Evolutionary conservation across 2,329 filamentous ascomycete species (phyloP).

Genomic region (Cephalotrichum gorgonifer): DNA sequence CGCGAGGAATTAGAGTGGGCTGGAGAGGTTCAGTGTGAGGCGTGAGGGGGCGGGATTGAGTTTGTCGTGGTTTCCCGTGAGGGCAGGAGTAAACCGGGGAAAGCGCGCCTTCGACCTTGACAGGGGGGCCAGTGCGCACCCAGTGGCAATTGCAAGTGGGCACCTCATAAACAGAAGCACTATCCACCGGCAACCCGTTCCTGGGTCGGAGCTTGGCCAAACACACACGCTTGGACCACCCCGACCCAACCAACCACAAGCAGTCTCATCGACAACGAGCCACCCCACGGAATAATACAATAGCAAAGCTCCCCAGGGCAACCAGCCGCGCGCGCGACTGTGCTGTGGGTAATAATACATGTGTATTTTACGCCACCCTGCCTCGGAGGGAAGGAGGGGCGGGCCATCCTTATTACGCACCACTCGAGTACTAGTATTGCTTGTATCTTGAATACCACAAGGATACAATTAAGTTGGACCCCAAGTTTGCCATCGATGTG

Average conservation of each 20-base stretch:
- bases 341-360: too few relatives aligned
- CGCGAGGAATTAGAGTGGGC: slow-evolving; percentile 9
- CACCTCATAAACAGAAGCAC: background rate
- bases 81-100: slow-evolving; percentile 3
- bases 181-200: background rate
- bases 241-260: background rate
- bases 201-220: slow-evolving; percentile 6
- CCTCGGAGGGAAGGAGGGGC: background rate
- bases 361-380: too few relatives aligned
- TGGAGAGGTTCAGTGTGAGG: background rate
- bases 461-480: too few relatives aligned
- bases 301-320: background rate
- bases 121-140: too few relatives aligned
- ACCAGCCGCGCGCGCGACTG: background rate
- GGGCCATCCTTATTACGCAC: background rate
- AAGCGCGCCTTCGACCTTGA: slow-evolving; percentile 5
- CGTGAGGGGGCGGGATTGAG: background rate
- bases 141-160: too few relatives aligned
- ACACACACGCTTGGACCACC: slow-evolving; percentile 4
- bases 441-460: too few relatives aligned
- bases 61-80: background rate
- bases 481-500: too few relatives aligned
- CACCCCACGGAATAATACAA: too few relatives aligned
- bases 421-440: too few relatives aligned
- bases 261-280: background rate